Evolutionary conservation across 805 yeast genomes (phyloP).

Genomic region (Pichia nakasei): DNA sequence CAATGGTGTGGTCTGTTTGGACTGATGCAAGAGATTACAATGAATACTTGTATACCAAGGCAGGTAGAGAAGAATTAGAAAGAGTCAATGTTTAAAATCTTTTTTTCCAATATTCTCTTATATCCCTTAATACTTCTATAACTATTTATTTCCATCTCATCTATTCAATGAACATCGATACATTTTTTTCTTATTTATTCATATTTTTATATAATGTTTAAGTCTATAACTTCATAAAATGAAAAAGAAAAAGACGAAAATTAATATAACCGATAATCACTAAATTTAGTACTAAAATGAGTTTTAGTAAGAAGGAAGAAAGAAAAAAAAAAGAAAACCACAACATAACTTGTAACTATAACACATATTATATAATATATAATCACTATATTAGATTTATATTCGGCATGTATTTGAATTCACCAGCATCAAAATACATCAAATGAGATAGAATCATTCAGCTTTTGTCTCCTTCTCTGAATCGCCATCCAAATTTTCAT

Average conservation of each 20-base stretch:
- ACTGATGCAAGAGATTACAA: slow-evolving; percentile 81
- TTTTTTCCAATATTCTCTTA: neutral
- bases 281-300: too few species aligned
- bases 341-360: too few species aligned
- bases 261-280: too few species aligned
- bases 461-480: slow-evolving; percentile 24
- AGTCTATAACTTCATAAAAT: too few species aligned
- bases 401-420: too few species aligned
- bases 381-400: too few species aligned
- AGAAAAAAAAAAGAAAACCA: too few species aligned
- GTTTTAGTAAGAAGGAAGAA: too few species aligned
- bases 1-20: slow-evolving; percentile 82
- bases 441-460: too few species aligned
- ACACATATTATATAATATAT: too few species aligned
- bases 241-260: too few species aligned
- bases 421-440: too few species aligned
- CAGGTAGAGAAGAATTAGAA: slow-evolving; percentile 91
- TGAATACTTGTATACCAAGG: slow-evolving; percentile 92
- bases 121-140: neutral
- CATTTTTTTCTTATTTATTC: neutral
- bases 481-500: slow-evolving; percentile 42
- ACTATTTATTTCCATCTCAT: neutral
- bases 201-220: neutral
- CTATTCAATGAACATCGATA: neutral
- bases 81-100: slow-evolving; percentile 35